Evolutionary conservation across 2,329 filamentous ascomycete genomes (phyloP).

Genomic region (Bretziella fagacearum): DNA sequence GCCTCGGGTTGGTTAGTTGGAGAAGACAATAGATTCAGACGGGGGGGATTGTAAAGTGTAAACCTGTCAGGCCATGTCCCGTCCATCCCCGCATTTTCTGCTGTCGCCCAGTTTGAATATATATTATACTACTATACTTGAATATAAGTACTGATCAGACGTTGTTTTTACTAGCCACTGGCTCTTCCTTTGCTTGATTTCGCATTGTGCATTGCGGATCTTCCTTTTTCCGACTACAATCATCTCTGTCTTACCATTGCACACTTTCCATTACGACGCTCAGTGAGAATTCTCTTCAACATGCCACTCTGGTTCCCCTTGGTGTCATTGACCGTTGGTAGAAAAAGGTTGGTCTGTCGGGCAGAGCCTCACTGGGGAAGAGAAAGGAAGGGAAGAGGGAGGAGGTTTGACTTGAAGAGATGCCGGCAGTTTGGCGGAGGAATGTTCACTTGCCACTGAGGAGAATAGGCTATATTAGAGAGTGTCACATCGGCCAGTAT

Average conservation of each 20-base stretch:
- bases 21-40: not conserved
- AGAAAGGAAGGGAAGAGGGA: too few species aligned
- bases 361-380: not conserved
- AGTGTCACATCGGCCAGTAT: not conserved
- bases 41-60: too few species aligned
- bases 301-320: not conserved
- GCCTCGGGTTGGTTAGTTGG: not conserved
- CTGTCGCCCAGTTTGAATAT: too few species aligned
- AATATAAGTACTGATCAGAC: too few species aligned
- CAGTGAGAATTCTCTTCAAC: not conserved
- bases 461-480: slow-evolving; percentile 1
- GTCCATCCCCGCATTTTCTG: too few species aligned
- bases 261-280: too few species aligned
- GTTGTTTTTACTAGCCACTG: too few species aligned
- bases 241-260: too few species aligned
- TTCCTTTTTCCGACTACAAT: not conserved
- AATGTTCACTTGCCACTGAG: not conserved
- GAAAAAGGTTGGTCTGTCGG: not conserved
- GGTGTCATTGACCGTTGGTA: not conserved
- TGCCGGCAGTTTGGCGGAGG: not conserved
- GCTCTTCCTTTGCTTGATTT: not conserved
- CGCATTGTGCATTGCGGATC: not conserved
- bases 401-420: not conserved
- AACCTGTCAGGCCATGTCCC: too few species aligned
- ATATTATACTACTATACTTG: too few species aligned